Conservation (phyloP, 2,329 filamentous ascomycete genomes). For the Drechslerella coelobrocha region DNA sequence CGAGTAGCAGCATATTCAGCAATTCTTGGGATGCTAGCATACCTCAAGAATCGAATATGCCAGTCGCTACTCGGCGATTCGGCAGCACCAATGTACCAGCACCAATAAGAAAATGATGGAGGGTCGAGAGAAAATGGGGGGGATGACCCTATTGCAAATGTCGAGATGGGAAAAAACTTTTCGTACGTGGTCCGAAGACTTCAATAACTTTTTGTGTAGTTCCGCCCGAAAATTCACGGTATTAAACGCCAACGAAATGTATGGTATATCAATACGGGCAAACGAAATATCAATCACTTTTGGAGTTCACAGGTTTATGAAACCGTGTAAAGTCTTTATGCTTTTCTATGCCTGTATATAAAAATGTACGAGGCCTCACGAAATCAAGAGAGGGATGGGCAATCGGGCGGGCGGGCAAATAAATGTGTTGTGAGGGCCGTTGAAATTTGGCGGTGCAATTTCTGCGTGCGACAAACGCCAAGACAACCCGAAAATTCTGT, state of each 20-base stretch:
- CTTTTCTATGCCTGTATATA: constrained; percentile 17
- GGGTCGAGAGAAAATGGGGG: constrained; percentile 2
- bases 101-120: constrained; percentile 4
- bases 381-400: too few species aligned
- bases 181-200: constrained; percentile 21
- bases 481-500: constrained; percentile 49
- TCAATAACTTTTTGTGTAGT: constrained; percentile 38
- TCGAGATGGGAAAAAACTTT: constrained; percentile 14
- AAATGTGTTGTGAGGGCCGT: constrained; percentile 44
- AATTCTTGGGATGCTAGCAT: constrained; percentile 50
- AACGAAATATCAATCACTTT: constrained; percentile 30
- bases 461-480: constrained; percentile 46
- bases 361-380: constrained; percentile 10
- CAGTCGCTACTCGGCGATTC: constrained; percentile 41
- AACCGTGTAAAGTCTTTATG: constrained; percentile 22
- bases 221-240: constrained; percentile 25
- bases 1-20: constrained; percentile 49
- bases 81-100: constrained; percentile 30
- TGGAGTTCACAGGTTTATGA: constrained; percentile 30
- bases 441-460: constrained; percentile 15
- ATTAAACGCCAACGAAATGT: constrained; percentile 44
- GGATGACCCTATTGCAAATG: background rate
- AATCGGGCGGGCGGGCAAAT: background rate
- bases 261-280: constrained; percentile 36
- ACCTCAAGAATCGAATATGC: constrained; percentile 50